Evolutionary conservation across 805 yeast species (phyloP).

Genomic region (Cyberlindnera nakhonratchasimensis): DNA sequence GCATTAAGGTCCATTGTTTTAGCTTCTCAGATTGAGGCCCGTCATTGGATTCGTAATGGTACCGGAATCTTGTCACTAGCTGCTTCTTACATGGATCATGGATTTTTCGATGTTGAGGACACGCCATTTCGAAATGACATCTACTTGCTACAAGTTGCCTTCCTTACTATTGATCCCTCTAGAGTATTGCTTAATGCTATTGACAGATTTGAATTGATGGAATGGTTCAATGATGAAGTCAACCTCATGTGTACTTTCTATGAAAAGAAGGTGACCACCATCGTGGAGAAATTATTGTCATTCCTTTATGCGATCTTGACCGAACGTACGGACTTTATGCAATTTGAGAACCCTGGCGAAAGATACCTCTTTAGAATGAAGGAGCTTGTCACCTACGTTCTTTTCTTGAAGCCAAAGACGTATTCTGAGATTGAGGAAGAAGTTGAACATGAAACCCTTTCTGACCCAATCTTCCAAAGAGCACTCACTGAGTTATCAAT

Average conservation of each 20-base stretch:
- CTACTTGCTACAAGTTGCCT: constrained; percentile 59
- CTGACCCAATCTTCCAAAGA: constrained; percentile 52
- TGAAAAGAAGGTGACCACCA: constrained; percentile 46
- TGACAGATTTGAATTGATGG: constrained; percentile 57
- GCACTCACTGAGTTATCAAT: constrained; percentile 57
- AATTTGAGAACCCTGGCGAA: constrained; percentile 32
- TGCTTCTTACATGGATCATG: constrained; percentile 40
- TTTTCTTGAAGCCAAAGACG: constrained; percentile 50
- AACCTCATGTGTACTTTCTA: constrained; percentile 41
- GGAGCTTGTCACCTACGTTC: constrained; percentile 44
- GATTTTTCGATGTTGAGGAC: constrained; percentile 35
- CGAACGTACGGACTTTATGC: constrained; percentile 61
- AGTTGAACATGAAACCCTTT: constrained; percentile 35
- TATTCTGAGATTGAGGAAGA: constrained; percentile 47
- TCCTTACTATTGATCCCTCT: constrained; percentile 48
- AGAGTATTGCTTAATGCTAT: constrained; percentile 52
- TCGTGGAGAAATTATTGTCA: constrained; percentile 77
- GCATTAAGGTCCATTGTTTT: constrained; percentile 59
- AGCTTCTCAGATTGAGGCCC: constrained; percentile 56
- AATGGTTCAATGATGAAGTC: constrained; percentile 43
- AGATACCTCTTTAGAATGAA: constrained; percentile 31
- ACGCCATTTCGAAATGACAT: constrained; percentile 69
- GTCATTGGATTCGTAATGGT: constrained; percentile 78
- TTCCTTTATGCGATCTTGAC: constrained; percentile 66
- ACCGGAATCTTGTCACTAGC: constrained; percentile 49